Evolutionary conservation across 1,284 basidiomycete species (phyloP).

Genomic region (Cerrena zonata): DNA sequence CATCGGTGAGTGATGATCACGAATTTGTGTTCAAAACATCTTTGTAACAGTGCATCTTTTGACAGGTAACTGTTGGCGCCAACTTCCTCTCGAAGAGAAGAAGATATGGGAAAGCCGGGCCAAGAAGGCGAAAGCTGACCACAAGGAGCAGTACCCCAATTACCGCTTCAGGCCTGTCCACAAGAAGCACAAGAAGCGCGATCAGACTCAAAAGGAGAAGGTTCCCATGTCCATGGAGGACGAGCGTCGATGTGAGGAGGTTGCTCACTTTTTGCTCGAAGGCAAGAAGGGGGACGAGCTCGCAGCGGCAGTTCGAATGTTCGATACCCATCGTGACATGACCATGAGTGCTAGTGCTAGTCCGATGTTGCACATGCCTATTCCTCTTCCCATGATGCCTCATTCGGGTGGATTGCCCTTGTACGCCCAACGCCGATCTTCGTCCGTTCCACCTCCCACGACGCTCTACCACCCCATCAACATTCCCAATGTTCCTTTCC

Average conservation of each 20-base stretch:
- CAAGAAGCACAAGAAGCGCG: constrained; percentile 45
- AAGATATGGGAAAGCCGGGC: constrained; percentile 60
- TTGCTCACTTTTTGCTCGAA: constrained; percentile 60
- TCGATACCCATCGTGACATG: constrained; percentile 37
- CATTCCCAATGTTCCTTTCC: constrained; percentile 37
- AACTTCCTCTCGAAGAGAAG: constrained; percentile 62
- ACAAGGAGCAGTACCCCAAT: constrained; percentile 58
- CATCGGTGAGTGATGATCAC: constrained; percentile 43
- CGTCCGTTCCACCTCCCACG: constrained; percentile 59
- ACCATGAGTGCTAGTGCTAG: constrained; percentile 13
- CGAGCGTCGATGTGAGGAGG: constrained; percentile 32
- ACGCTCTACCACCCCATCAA: constrained; percentile 33
- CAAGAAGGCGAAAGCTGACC: constrained; percentile 61
- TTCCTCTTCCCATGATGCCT: constrained; percentile 10
- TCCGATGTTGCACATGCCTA: constrained; percentile 15
- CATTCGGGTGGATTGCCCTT: constrained; percentile 11
- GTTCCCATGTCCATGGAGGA: constrained; percentile 32
- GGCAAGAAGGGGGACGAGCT: constrained; percentile 48
- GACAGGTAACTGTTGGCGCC: constrained; percentile 65
- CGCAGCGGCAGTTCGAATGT: constrained; percentile 52
- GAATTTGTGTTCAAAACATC: not conserved
- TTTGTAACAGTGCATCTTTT: not conserved
- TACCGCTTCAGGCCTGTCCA: constrained; percentile 69
- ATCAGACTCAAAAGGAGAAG: constrained; percentile 24
- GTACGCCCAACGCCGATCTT: constrained; percentile 49